These are phyloP conservation scores for Hymenochaete sp. DNA, from an alignment of 1,284 basidiomycete genomes.

Conservation along the genomic window DNA sequence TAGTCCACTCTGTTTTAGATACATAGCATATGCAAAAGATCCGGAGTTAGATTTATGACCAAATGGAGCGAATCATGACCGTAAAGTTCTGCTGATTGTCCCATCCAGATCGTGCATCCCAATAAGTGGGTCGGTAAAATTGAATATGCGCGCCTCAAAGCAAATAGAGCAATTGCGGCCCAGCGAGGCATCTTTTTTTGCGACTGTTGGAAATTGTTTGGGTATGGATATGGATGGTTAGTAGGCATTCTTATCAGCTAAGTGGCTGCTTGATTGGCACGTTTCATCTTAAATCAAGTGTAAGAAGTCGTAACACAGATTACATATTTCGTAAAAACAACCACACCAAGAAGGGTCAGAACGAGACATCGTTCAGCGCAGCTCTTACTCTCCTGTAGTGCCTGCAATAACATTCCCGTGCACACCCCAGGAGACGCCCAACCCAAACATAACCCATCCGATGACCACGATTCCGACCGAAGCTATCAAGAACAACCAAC, in stretches of 20 bases:
- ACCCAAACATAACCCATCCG: slow-evolving; percentile 38
- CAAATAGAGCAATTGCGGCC: too few species aligned
- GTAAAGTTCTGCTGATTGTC: too few species aligned
- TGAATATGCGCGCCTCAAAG: too few species aligned
- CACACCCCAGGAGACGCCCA: slow-evolving; percentile 38
- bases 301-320: not conserved
- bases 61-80: too few species aligned
- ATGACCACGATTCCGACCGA: slow-evolving; percentile 30
- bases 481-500: slow-evolving; percentile 25
- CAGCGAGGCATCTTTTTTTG: too few species aligned
- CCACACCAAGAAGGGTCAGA: too few species aligned
- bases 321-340: not conserved
- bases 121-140: too few species aligned
- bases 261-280: not conserved
- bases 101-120: too few species aligned
- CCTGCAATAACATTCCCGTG: slow-evolving; percentile 33
- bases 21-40: not conserved
- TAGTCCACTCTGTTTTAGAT: not conserved
- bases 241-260: not conserved
- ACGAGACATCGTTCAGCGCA: not conserved
- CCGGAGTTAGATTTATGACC: too few species aligned
- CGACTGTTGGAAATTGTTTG: not conserved
- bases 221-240: not conserved
- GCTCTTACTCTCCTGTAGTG: slow-evolving; percentile 32
- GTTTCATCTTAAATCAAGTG: not conserved